Evolutionary conservation across 495 filamentous ascomycete species (phyloP).

Genomic region (Xylaria palmicola): DNA sequence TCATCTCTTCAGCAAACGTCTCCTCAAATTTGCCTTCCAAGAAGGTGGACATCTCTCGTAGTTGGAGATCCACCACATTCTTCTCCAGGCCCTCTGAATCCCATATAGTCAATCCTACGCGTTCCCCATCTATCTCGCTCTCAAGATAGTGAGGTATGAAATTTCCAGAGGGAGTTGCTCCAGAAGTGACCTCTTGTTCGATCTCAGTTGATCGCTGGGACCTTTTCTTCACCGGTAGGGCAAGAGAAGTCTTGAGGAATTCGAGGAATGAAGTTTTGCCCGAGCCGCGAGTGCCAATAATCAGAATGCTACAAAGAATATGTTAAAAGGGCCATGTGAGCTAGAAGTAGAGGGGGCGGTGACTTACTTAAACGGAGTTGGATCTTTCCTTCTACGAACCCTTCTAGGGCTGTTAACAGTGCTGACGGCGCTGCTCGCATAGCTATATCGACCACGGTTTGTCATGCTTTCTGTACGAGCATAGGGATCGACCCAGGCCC

Average conservation of each 20-base stretch:
- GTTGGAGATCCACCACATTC: conserved; percentile 88
- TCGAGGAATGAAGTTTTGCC: conserved; percentile 97
- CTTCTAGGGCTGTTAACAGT: conserved; percentile 92
- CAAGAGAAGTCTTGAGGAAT: conserved; percentile 83
- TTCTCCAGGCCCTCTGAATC: conserved; percentile 93
- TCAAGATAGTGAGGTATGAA: conserved; percentile 89
- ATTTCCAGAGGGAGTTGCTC: conserved; percentile 49
- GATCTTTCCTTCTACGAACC: conserved; percentile 91
- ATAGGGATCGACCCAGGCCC: conserved; percentile 67
- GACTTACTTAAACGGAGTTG: conserved; percentile 96
- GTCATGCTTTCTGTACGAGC: conserved; percentile 91
- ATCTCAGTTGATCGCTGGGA: conserved; percentile 46
- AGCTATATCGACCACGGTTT: conserved; percentile 93
- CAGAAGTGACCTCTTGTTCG: conserved; percentile 54
- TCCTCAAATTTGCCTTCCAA: conserved; percentile 98
- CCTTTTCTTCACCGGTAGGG: conserved; percentile 75
- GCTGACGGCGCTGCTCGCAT: conserved; percentile 88
- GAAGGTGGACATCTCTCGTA: conserved; percentile 87
- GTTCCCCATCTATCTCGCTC: conserved; percentile 90
- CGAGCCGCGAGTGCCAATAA: conserved; percentile 83
- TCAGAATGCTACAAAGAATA: conserved; percentile 66
- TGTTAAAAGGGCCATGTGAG: conserved; percentile 12
- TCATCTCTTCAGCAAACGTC: conserved; percentile 96
- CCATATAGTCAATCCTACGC: conserved; percentile 92
- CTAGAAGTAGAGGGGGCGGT: background rate